Conservation (phyloP, 805 yeast species). For the Myxozyma monticola region DNA sequence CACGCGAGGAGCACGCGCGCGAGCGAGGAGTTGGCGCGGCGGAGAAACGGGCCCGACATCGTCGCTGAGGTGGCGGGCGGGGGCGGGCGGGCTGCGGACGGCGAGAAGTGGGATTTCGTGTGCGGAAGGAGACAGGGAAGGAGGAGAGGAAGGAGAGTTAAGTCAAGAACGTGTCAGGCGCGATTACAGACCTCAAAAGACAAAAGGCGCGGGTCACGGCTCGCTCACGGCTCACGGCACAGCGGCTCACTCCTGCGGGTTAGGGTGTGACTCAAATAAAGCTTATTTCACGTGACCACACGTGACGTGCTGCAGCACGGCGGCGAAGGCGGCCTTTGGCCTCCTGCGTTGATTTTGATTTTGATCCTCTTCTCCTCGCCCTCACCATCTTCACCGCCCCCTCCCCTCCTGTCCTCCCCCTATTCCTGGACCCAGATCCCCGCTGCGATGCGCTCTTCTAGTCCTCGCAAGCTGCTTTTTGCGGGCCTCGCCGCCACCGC, state of each 20-base stretch:
- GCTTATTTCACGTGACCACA: too few relatives aligned
- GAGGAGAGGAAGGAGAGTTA: conserved; percentile 11
- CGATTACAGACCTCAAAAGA: too few relatives aligned
- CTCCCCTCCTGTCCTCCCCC: background rate
- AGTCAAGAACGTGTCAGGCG: conserved; percentile 8
- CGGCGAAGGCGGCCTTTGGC: background rate
- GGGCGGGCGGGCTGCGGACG: too few relatives aligned
- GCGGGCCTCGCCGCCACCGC: conserved; percentile 5
- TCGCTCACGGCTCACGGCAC: too few relatives aligned
- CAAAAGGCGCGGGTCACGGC: too few relatives aligned
- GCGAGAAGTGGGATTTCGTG: background rate
- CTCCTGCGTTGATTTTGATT: background rate
- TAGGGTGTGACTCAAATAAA: too few relatives aligned
- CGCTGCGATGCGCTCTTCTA: conserved; percentile 2
- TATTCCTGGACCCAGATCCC: background rate
- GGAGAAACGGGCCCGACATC: conserved; percentile 5
- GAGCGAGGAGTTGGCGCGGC: conserved; percentile 1
- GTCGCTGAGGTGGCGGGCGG: background rate
- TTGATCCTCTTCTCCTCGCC: background rate
- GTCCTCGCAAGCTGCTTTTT: conserved; percentile 3
- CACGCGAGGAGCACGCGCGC: conserved; percentile 2
- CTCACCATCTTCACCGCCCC: background rate
- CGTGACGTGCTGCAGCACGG: conserved; percentile 10
- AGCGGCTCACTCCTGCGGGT: too few relatives aligned
- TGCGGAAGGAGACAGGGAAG: background rate